Conservation (phyloP, 2,329 filamentous ascomycete genomes). For the Neonectria punicea region DNA sequence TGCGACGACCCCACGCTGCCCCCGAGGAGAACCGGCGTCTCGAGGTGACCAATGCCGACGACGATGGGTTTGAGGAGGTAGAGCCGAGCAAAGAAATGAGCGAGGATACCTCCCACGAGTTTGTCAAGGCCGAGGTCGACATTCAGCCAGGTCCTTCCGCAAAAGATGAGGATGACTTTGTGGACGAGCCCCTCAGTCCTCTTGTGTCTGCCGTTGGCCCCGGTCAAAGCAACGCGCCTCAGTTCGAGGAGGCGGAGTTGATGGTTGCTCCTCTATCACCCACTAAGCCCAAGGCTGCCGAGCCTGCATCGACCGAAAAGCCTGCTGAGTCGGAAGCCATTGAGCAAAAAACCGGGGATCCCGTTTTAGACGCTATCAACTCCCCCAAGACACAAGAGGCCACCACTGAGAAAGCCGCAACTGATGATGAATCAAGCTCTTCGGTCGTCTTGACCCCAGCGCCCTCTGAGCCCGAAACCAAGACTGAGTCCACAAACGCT, state of each 20-base stretch:
- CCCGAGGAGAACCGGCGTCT: slow-evolving; percentile 74
- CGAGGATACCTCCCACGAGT: slow-evolving; percentile 77
- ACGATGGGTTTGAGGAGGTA: slow-evolving; percentile 96
- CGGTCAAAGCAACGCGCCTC: slow-evolving; percentile 62
- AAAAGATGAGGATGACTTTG: slow-evolving; percentile 77
- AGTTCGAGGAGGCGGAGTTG: slow-evolving; percentile 66
- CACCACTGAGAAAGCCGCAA: slow-evolving; percentile 9
- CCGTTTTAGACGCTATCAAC: slow-evolving; percentile 12
- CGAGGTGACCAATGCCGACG: slow-evolving; percentile 82
- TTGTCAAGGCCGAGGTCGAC: slow-evolving; percentile 69
- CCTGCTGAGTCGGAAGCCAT: slow-evolving; percentile 22
- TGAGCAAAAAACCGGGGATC: slow-evolving; percentile 23
- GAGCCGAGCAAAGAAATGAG: slow-evolving; percentile 74
- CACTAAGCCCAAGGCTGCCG: slow-evolving; percentile 48
- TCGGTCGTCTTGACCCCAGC: slow-evolving; percentile 34
- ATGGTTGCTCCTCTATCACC: slow-evolving; percentile 69
- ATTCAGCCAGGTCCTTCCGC: slow-evolving; percentile 49
- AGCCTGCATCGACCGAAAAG: slow-evolving; percentile 34
- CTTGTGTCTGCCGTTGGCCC: slow-evolving; percentile 71
- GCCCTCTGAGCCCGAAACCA: slow-evolving; percentile 39
- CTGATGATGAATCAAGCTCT: slow-evolving; percentile 36
- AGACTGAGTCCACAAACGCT: slow-evolving; percentile 22
- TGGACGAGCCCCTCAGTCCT: slow-evolving; percentile 80
- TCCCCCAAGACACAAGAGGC: background rate
- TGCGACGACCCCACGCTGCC: slow-evolving; percentile 62